A percentile compares a stretch with the other conserved stretches of the same genome.
Evolutionary conservation across 208 protist genomes (phyloP).

Genomic region (Acanthamoeba triangularis): DNA sequence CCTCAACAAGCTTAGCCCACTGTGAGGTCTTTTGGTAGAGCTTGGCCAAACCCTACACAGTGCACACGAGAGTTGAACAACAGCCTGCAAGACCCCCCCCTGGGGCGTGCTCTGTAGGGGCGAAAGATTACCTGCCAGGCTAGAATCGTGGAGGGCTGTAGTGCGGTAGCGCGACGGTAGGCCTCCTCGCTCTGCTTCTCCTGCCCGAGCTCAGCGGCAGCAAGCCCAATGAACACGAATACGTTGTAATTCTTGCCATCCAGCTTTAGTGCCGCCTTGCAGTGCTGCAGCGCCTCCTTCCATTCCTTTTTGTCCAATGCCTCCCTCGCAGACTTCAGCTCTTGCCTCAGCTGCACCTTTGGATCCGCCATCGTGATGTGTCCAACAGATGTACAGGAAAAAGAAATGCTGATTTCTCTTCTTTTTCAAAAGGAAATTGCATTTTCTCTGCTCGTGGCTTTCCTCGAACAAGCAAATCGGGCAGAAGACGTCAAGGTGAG

Average conservation of each 20-base stretch:
- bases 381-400: no score
- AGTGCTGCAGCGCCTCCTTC: conserved; percentile 70
- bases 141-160: conserved; percentile 36
- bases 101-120: neutral
- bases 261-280: conserved; percentile 56
- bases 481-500: no score
- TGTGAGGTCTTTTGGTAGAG: conserved; percentile 48
- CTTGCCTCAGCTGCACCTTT: conserved; percentile 54
- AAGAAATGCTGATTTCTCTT: neutral
- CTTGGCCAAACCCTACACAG: conserved; percentile 50
- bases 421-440: no score
- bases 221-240: conserved; percentile 28
- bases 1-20: conserved; percentile 44
- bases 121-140: conserved; percentile 54
- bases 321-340: conserved; percentile 56
- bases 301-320: conserved; percentile 68
- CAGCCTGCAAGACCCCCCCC: neutral
- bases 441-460: no score
- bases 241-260: conserved; percentile 69
- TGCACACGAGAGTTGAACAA: neutral
- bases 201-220: conserved; percentile 62
- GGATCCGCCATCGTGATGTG: conserved; percentile 11
- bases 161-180: conserved; percentile 4
- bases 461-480: no score
- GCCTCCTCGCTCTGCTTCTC: conserved; percentile 64